Evolutionary conservation across 352 stramenopile genomes (phyloP).

Genomic region (Phytophthora fragariae): DNA sequence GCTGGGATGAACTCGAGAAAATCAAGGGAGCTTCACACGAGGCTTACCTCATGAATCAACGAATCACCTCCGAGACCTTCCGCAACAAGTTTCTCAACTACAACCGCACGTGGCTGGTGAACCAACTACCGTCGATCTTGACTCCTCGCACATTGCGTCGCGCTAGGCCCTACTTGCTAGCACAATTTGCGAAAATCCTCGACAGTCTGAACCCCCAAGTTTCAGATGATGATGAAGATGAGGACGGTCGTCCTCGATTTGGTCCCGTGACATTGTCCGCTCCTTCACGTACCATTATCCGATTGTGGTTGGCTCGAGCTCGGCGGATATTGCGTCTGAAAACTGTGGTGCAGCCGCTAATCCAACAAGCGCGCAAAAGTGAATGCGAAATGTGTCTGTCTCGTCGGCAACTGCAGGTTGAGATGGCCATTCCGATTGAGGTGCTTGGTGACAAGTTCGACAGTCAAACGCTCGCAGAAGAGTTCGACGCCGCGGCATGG

Average conservation of each 20-base stretch:
- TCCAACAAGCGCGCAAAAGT: conserved; percentile 91
- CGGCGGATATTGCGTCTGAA: conserved; percentile 85
- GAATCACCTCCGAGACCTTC: conserved; percentile 97
- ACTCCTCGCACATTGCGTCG: conserved; percentile 93
- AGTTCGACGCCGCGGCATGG: conserved; percentile 95
- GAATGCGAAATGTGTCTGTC: conserved; percentile 96
- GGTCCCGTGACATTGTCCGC: conserved; percentile 92
- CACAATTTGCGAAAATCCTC: conserved; percentile 96
- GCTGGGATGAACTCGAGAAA: conserved; percentile 93
- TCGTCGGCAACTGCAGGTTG: conserved; percentile 94
- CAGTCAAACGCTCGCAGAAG: conserved; percentile 81
- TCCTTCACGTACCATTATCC: conserved; percentile 92
- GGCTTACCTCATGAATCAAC: conserved; percentile 97
- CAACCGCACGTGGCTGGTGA: conserved; percentile 97
- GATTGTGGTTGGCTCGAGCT: conserved; percentile 92
- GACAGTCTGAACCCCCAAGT: conserved; percentile 95
- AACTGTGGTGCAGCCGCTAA: conserved; percentile 91
- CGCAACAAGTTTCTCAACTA: conserved; percentile 98
- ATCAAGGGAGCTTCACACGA: conserved; percentile 95
- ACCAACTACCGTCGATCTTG: conserved; percentile 95
- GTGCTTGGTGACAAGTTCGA: conserved; percentile 94
- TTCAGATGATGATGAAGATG: conserved; percentile 94
- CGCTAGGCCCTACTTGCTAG: conserved; percentile 94
- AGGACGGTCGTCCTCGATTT: conserved; percentile 82
- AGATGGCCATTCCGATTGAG: conserved; percentile 93